Conservation (phyloP, 1,284 basidiomycete species). For the Cutaneotrichosporon cutaneum region DNA sequence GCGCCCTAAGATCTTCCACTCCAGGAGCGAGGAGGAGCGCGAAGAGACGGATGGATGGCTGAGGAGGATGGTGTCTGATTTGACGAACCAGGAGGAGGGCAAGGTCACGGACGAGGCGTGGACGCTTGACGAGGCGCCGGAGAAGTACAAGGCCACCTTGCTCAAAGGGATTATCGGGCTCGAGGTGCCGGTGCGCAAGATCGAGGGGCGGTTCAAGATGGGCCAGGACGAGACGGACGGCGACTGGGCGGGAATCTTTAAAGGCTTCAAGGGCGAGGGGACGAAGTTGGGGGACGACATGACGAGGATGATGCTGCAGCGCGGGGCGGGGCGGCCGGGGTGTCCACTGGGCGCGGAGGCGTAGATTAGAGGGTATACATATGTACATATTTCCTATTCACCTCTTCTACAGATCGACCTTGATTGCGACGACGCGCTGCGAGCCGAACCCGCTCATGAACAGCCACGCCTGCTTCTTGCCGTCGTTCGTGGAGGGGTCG, state of each 20-base stretch:
- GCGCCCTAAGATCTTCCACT: conserved; percentile 31
- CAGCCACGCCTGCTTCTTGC: conserved; percentile 34
- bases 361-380: too few relatives aligned
- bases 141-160: conserved; percentile 43
- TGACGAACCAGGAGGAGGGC: conserved; percentile 38
- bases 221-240: conserved; percentile 45
- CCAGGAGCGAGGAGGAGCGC: conserved; percentile 19
- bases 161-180: conserved; percentile 53
- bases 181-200: conserved; percentile 45
- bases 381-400: neutral
- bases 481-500: conserved; percentile 22
- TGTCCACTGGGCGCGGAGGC: neutral
- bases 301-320: conserved; percentile 35
- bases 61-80: conserved; percentile 36
- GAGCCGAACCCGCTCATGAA: conserved; percentile 31
- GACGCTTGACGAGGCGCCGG: conserved; percentile 50
- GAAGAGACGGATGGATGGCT: conserved; percentile 29
- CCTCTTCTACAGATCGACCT: conserved; percentile 30
- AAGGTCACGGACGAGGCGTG: conserved; percentile 29
- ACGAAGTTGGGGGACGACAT: conserved; percentile 35
- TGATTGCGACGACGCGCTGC: conserved; percentile 21
- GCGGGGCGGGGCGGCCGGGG: conserved; percentile 19
- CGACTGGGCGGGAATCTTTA: conserved; percentile 50
- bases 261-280: conserved; percentile 41
- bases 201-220: conserved; percentile 53